These are phyloP conservation scores for Pythium folliculosum DNA, from an alignment of 352 stramenopile genomes.

Conservation along the genomic window DNA sequence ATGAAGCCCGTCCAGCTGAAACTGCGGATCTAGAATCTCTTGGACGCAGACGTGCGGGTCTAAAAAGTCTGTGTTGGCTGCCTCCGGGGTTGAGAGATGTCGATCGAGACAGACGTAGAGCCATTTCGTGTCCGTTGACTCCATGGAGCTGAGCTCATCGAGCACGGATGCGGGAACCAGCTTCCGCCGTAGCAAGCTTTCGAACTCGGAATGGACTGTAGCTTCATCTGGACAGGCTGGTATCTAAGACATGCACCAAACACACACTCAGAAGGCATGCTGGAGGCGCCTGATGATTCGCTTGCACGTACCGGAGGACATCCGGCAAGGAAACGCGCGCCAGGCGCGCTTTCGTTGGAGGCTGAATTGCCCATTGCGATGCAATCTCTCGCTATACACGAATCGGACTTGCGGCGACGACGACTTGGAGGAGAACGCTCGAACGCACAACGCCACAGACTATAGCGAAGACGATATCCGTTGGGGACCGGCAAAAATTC, in stretches of 20 bases:
- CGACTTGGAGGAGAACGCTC: background rate
- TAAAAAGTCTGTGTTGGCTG: conserved; percentile 44
- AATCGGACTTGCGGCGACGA: background rate
- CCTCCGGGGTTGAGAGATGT: conserved; percentile 33
- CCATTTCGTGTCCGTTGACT: conserved; percentile 67
- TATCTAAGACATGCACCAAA: conserved; percentile 37
- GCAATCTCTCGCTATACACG: background rate
- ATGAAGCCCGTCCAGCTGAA: conserved; percentile 35
- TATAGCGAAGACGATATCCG: background rate
- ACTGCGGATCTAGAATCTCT: conserved; percentile 42
- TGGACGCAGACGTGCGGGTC: conserved; percentile 53
- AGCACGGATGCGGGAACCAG: conserved; percentile 30
- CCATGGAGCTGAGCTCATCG: conserved; percentile 45
- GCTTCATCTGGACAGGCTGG: conserved; percentile 39
- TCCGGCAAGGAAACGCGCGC: conserved; percentile 53
- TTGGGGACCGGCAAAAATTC: conserved; percentile 13
- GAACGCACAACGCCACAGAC: conserved; percentile 3
- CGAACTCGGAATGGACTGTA: conserved; percentile 48
- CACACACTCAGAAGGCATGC: background rate
- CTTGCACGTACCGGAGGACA: conserved; percentile 48
- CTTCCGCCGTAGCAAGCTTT: conserved; percentile 43
- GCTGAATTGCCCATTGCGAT: conserved; percentile 52
- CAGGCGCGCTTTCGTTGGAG: conserved; percentile 31
- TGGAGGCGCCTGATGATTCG: too few relatives aligned
- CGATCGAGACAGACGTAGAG: conserved; percentile 70